Evolutionary conservation across 768 basidiomycete species (phyloP).

Genomic region (Russula emetica): DNA sequence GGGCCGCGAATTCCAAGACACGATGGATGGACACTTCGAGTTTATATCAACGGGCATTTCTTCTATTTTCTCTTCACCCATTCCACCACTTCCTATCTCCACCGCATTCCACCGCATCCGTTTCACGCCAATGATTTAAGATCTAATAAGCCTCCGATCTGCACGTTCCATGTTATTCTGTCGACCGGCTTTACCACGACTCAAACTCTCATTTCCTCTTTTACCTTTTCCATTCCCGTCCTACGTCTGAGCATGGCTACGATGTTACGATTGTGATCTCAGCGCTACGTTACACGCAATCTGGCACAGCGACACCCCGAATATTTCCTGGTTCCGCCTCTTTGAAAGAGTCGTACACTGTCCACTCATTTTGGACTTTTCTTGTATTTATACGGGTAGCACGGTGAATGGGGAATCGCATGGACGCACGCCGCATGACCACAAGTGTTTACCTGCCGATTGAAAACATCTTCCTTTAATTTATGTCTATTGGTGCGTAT

Average conservation of each 20-base stretch:
- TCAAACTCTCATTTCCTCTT: not conserved
- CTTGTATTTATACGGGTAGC: slow-evolving; percentile 17
- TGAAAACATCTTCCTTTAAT: not conserved
- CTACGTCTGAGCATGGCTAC: not conserved
- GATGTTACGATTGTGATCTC: not conserved
- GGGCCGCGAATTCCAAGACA: not conserved
- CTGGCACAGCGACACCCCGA: slow-evolving; percentile 3
- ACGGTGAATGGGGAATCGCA: not conserved
- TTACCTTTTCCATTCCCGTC: not conserved
- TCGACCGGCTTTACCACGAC: not conserved
- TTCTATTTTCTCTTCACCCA: not conserved
- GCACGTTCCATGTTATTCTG: slow-evolving; percentile 20
- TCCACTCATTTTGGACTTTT: slow-evolving; percentile 3
- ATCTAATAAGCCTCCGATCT: slow-evolving; percentile 21
- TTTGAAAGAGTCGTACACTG: slow-evolving; percentile 9
- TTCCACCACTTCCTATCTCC: not conserved
- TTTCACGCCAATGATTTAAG: slow-evolving; percentile 20
- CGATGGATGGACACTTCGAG: not conserved
- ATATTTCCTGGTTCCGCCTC: slow-evolving; percentile 11
- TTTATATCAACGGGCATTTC: slow-evolving; percentile 3
- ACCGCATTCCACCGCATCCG: slow-evolving; percentile 4
- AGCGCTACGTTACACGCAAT: not conserved
- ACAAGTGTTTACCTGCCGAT: not conserved
- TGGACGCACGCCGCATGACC: not conserved
- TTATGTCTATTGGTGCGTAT: not conserved